Conservation (phyloP, 805 yeast species). For the Sugiyamaella valdiviana region DNA sequence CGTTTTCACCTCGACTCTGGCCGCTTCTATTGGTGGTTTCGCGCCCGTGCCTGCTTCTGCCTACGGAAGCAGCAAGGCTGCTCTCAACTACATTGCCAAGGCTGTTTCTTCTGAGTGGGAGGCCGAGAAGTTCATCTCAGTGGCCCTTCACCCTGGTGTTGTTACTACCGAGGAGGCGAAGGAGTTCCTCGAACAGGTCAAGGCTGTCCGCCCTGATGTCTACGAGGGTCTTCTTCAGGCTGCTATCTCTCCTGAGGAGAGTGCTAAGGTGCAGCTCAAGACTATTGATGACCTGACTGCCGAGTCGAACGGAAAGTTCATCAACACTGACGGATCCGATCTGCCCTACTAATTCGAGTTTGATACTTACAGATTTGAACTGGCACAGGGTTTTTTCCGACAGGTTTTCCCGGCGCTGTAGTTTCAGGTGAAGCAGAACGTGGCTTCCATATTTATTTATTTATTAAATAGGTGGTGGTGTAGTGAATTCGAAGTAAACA, state of each 20-base stretch:
- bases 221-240: constrained; percentile 8
- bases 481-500: no score
- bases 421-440: not conserved
- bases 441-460: no score
- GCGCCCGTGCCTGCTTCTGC: constrained; percentile 23
- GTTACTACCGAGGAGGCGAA: constrained; percentile 34
- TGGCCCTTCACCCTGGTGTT: constrained; percentile 37
- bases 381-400: no score
- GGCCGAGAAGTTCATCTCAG: constrained; percentile 26
- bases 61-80: constrained; percentile 38
- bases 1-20: constrained; percentile 27
- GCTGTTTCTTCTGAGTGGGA: constrained; percentile 28
- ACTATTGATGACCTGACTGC: constrained; percentile 20
- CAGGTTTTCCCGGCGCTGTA: no score
- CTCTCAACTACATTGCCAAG: constrained; percentile 31
- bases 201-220: constrained; percentile 6
- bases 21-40: constrained; percentile 24
- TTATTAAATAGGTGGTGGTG: no score
- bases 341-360: constrained; percentile 3
- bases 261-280: constrained; percentile 21
- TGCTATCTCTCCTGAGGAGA: constrained; percentile 20
- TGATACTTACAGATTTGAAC: no score
- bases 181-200: not conserved
- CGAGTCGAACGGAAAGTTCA: constrained; percentile 25
- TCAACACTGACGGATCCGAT: constrained; percentile 10